Evolutionary conservation across 2,329 filamentous ascomycete genomes (phyloP), one percentile per base, ranked within the genome.

Genomic region (Aphanocladium album): DNA sequence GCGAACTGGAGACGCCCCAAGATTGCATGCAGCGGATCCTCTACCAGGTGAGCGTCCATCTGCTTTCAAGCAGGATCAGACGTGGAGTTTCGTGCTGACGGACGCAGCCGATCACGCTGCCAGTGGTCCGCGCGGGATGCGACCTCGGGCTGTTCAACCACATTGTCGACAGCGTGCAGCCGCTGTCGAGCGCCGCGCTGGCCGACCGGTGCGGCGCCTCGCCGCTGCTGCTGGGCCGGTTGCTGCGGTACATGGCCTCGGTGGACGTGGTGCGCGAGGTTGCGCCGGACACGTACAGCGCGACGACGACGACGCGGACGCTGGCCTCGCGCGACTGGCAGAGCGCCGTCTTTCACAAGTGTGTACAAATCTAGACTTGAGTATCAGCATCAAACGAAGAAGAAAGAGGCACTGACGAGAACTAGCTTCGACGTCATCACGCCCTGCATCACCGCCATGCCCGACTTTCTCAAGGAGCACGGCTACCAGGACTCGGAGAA

Each of bases 21-120:
- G 54, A 57, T 23, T 46, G 30, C 8, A 57, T 57, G 54, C 54
- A 57, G 43, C 54, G 54, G 16, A 19, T 57, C 14, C 27, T 57
- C 16, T 57, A 57, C 43, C 54, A 47, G 27, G 54, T 57, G 43
- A 17, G 14, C 17, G n/a, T 17, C n/a, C 14, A n/a, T n/a, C n/a
- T n/a, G 16, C 35, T 37, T 8, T 37, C 7, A 16, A 7, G 35
- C 35, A n/a, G n/a, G n/a, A n/a, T n/a, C n/a, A n/a, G n/a, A n/a
- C n/a, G n/a, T n/a, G 33, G 12, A 35, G 33, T 35, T 35, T 35
- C 33, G 33, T 35, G 33, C 33, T 35, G 33, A 35, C 33, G 33
- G n/a, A 35, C 33, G 39, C 5, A 57, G 41, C 33, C 54, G 8
- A 47, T 49, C 9, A 43, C 43, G 9, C 43, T 57, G 25, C 30